Percentiles rank a stretch among this genome's conserved stretches.
phyloP scores from a whole-genome alignment of 148 eudicot species.

The Linanthus parryae region DNA sequence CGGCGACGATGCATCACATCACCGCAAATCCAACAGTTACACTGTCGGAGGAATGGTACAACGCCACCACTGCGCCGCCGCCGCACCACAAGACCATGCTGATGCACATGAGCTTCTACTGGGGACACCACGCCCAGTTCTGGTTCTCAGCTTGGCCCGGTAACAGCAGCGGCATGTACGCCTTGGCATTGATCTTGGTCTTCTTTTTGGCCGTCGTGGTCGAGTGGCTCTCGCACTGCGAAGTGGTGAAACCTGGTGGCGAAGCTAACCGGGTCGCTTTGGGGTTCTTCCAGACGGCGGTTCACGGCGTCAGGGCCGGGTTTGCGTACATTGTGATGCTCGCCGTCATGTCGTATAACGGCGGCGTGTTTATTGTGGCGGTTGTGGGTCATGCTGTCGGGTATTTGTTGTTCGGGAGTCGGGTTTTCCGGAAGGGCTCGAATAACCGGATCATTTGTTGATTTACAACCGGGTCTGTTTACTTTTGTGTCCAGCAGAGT shows the following conservation, averaged over 20 bases:
- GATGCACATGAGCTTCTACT: slow-evolving; percentile 24
- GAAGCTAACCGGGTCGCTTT: slow-evolving; percentile 12
- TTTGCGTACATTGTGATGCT: slow-evolving; percentile 43
- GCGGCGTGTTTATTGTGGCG: slow-evolving; percentile 41
- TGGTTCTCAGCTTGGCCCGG: slow-evolving; percentile 31
- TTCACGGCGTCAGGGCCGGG: slow-evolving; percentile 27
- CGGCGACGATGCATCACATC: too few relatives aligned
- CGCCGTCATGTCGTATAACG: slow-evolving; percentile 57
- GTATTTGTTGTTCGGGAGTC: slow-evolving; percentile 32
- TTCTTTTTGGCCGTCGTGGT: slow-evolving; percentile 29
- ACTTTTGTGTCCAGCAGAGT: too few relatives aligned
- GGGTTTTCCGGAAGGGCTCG: slow-evolving; percentile 22
- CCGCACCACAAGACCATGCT: neutral
- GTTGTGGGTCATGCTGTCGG: slow-evolving; percentile 42
- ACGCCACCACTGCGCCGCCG: too few relatives aligned
- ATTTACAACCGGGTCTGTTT: too few relatives aligned
- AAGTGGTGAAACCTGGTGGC: neutral
- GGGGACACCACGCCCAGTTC: slow-evolving; percentile 18
- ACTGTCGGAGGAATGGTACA: too few relatives aligned
- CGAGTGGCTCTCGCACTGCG: slow-evolving; percentile 30
- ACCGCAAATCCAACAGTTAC: too few relatives aligned
- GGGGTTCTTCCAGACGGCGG: slow-evolving; percentile 14
- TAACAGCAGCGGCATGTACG: slow-evolving; percentile 21
- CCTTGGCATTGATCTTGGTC: slow-evolving; percentile 24
- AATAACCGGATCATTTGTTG: too few relatives aligned